phyloP scores from a whole-genome alignment of 1,284 basidiomycete genomes.

The Trametes sp. region DNA sequence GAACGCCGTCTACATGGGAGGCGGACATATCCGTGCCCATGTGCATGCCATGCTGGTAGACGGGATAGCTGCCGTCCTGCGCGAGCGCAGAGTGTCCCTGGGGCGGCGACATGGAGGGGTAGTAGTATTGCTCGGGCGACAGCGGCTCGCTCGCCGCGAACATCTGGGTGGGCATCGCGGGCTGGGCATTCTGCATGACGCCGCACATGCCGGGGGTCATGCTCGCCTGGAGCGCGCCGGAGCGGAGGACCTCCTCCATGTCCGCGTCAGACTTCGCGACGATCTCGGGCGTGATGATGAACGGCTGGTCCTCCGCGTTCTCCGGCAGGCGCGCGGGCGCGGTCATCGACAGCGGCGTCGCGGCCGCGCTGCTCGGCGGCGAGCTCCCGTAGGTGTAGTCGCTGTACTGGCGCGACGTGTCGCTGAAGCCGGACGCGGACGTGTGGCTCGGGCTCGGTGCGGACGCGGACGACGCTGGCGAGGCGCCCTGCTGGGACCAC shows the following conservation, averaged over 20 bases:
- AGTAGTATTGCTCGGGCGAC: slow-evolving; percentile 8
- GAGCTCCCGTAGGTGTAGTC: slow-evolving; percentile 29
- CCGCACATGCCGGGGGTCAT: slow-evolving; percentile 30
- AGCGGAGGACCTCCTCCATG: slow-evolving; percentile 39
- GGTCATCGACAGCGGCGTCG: slow-evolving; percentile 29
- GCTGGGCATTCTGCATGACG: slow-evolving; percentile 4
- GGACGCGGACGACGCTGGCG: slow-evolving; percentile 16
- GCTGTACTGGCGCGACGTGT: slow-evolving; percentile 21
- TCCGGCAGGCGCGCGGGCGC: slow-evolving; percentile 24
- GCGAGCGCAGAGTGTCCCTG: background rate
- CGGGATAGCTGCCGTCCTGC: slow-evolving; percentile 12
- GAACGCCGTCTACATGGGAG: slow-evolving; percentile 6
- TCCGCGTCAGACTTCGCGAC: slow-evolving; percentile 40
- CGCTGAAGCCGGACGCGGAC: slow-evolving; percentile 19
- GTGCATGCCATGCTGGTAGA: slow-evolving; percentile 10
- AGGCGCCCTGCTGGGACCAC: slow-evolving; percentile 19
- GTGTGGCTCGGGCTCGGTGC: slow-evolving; percentile 24
- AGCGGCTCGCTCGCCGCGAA: slow-evolving; percentile 8
- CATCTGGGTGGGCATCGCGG: slow-evolving; percentile 7
- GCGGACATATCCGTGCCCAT: slow-evolving; percentile 5
- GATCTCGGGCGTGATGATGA: slow-evolving; percentile 42
- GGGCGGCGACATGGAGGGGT: slow-evolving; percentile 3
- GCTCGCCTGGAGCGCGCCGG: slow-evolving; percentile 39
- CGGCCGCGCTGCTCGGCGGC: slow-evolving; percentile 28
- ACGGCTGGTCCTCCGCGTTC: slow-evolving; percentile 40